Evolutionary conservation across 495 filamentous ascomycete species (phyloP), one percentile per base, ranked within the genome.

Genomic region (Hyphodiscus hymeniophilus): DNA sequence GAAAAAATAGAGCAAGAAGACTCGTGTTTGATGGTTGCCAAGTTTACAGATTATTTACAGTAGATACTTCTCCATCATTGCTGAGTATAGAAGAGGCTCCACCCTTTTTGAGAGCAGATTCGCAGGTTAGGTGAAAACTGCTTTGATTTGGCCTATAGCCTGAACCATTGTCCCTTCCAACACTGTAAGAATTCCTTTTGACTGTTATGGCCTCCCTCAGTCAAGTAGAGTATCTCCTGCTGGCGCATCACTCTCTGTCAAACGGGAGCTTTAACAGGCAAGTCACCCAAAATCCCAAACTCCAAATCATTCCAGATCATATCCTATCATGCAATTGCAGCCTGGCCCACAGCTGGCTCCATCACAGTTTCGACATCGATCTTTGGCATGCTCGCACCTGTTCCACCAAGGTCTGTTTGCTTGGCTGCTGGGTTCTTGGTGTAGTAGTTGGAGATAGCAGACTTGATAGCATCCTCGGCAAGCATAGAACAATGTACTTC

Each of bases 381-480:
- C 40, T 77, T 71, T 26, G 76, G 71, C 39, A 82, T 66, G 47
- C 75, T 63, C 3, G 76, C 74, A 26, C 66, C 72, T 7, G 84
- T 88, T 47, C 87, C 88, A 32, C 80, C 79, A 0, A 95, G 77
- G 59, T 87, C 75, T 6, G 89, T 90, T 12, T 69, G 47, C 50
- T 73, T 72, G n/a, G 79, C 79, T 31, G 83, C 77, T 47, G 87
- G 85, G 75, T 87, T 91, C 79, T 97, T 97, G 62, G 81, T 88
- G 74, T 95, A 89, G 74, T 96, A 97, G 66, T 98, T 91, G 45
- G 81, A 84, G 65, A 97, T 96, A 48, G 94, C 94, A n/a, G 88
- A 91, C 70, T 96, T 96, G 78, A 99, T 96, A 50, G 94, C 94
- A 64, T 99, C 91, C 70, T 99, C 94, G 21, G 94, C 94, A 49